phyloP scores from a whole-genome alignment of 257 asterid species.

The Ballota nigra region DNA sequence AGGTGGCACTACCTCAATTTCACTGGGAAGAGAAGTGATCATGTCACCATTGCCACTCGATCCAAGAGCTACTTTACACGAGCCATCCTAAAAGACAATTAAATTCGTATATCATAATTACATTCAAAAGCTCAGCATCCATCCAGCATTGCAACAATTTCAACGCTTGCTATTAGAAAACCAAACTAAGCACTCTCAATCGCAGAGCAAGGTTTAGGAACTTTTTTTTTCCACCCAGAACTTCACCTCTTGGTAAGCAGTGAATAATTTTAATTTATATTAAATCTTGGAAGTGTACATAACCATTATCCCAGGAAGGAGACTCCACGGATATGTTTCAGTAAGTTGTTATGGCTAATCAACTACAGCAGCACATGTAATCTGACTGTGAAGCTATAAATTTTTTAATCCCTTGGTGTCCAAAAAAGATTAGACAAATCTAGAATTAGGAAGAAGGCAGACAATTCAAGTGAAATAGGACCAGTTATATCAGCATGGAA shows the following conservation, averaged over 20 bases:
- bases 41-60: conserved; percentile 67
- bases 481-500: not conserved
- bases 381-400: not conserved
- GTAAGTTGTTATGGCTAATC: not conserved
- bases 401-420: not conserved
- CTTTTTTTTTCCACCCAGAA: not conserved
- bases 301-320: not conserved
- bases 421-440: not conserved
- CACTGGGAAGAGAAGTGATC: conserved; percentile 54
- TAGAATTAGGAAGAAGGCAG: not conserved
- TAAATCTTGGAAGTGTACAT: not conserved
- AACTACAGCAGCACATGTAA: not conserved
- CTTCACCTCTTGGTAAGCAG: not conserved
- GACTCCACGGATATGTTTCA: not conserved
- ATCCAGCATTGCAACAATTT: not conserved
- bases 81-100: conserved; percentile 62
- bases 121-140: not conserved
- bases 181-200: not conserved
- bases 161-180: not conserved
- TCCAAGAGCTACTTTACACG: conserved; percentile 77
- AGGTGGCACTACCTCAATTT: conserved; percentile 64
- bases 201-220: not conserved
- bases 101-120: not conserved
- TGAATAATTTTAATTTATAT: not conserved
- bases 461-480: not conserved